These are phyloP conservation scores for Huntiella abstrusa DNA, from an alignment of 2,329 filamentous ascomycete species.

Conservation along the genomic window DNA sequence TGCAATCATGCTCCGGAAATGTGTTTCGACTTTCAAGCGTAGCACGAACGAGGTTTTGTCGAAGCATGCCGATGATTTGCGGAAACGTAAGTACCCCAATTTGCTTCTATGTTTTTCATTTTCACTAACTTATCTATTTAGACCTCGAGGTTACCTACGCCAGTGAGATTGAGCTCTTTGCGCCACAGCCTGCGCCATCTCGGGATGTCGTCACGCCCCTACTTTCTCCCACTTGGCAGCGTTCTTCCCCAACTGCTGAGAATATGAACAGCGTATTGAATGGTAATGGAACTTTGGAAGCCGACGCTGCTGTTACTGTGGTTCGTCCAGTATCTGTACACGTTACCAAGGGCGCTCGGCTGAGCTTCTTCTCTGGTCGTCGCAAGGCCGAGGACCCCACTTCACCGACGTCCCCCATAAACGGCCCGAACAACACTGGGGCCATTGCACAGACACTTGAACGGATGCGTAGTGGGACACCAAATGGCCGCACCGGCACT, in stretches of 20 bases:
- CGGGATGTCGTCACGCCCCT: constrained; percentile 29
- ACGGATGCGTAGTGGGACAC: constrained; percentile 6
- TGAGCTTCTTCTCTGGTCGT: constrained; percentile 38
- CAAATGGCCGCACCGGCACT: constrained; percentile 4
- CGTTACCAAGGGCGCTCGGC: constrained; percentile 28
- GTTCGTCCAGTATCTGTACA: constrained; percentile 10
- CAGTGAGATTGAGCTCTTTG: constrained; percentile 44
- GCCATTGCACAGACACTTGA: constrained; percentile 7
- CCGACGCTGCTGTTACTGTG: constrained; percentile 5
- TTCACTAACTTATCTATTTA: constrained; percentile 17
- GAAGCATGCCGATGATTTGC: constrained; percentile 38
- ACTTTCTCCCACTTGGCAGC: constrained; percentile 13
- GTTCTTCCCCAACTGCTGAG: constrained; percentile 8
- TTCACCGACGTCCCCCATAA: background rate
- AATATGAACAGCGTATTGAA: background rate
- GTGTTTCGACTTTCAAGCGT: constrained; percentile 49
- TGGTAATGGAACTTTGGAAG: constrained; percentile 2
- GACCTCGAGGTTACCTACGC: constrained; percentile 46
- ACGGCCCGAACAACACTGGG: background rate
- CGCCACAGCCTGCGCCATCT: constrained; percentile 28
- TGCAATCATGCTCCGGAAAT: constrained; percentile 70
- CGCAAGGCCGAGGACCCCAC: constrained; percentile 21
- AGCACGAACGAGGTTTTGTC: constrained; percentile 40
- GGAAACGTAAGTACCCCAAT: constrained; percentile 35
- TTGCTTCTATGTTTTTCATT: constrained; percentile 5